Evolutionary conservation across 805 yeast genomes (phyloP), one percentile per base, ranked within the genome.

Genomic region (Sugiyamaella mastotermitis): DNA sequence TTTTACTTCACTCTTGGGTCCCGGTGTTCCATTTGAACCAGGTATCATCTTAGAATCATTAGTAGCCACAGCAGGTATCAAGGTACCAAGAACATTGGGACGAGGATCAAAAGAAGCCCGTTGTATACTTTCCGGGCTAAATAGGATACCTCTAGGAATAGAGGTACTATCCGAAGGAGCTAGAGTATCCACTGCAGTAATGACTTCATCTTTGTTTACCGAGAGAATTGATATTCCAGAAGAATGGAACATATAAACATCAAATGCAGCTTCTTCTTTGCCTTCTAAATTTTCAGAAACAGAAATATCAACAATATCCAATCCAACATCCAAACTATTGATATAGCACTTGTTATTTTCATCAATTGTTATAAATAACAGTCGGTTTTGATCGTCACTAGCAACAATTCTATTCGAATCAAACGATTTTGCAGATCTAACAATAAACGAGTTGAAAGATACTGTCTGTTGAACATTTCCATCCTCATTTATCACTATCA

Each of bases 201-300:
- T 5, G 2, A 40, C 26, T 15, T 36, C 43, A 7, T 41, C 36
- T 22, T 31, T 21, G 18, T 24, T 34, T 9, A 47, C 45, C 25
- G 47, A 40, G 11, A 48, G 37, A 25, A 46, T 38, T 13, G 41
- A 31, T n/a, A 48, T 21, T 3, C 52, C 52, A 10, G 31, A 33
- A 29, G 49, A 29, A 27, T 47, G 47, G 37, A 41, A 37, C 11
- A 49, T 26, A 24, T 45, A 49, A 10, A 41, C 30, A 22, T 49
- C 52, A 31, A 44, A 44, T 2, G 39, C 41, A 11, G 36, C 31
- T 4, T 24, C 30, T 4, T 32, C 16, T 19, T 11, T n/a, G n/a
- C 30, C 28, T 8, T 44, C 48, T 14, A 39, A 21, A 27, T 40
- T 46, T 24, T 37, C 23, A 15, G 48, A 39, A 26, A 42, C 35